Base-by-base conservation (phyloP, 305 asterid genomes). In the Solanum hybrid region DNA sequence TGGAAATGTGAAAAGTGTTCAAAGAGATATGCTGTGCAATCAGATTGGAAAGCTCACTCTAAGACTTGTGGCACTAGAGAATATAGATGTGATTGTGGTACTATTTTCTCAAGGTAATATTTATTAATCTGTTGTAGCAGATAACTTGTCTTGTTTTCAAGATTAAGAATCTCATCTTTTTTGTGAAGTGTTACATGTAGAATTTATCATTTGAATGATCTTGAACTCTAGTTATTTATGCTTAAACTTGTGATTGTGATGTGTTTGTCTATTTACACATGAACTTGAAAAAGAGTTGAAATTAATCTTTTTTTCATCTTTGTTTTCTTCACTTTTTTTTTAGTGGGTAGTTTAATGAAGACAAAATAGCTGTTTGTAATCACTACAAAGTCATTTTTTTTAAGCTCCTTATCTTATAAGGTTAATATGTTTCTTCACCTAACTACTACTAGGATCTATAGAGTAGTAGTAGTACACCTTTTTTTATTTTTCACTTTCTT, bases 61-160 rank as follows among this genome's bases (percentile, higher is more conserved):
- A 96, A 95, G 90, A 95, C 96, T 88, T 96, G 99, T 92, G 98
- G 99, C 88, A 95, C 97, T 72, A 91, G 98, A 89, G 99, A 96
- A 77, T 96, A 96, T 92, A 95, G 93, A 92, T 96, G 99, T 89
- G 95, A 95, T 89, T 96, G 99, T 89, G 99, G 99, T 40, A 94
- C 98, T 31, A 91, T 95, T 82, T 96, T 95, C 91, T 96, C 99
- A 4, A 91, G 99, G 99, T 71, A 66, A 66, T 34, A 22, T 66
- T 66, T 34, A 34, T 34, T 34, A 34, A 34, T 64, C 2, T 64
- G 5, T 22, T 22, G 27, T 37, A 37, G 12, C 42, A 37, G 42
- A 5, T 42, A 42, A 42, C 26, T 2, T 79, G 64, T 80, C 24
- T 80, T 38, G 4, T 10, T 31, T 80, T 24, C 10, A 10, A 80